Base-by-base conservation (phyloP, 148 eudicot genomes). In the Amaranthus cruentus region DNA sequence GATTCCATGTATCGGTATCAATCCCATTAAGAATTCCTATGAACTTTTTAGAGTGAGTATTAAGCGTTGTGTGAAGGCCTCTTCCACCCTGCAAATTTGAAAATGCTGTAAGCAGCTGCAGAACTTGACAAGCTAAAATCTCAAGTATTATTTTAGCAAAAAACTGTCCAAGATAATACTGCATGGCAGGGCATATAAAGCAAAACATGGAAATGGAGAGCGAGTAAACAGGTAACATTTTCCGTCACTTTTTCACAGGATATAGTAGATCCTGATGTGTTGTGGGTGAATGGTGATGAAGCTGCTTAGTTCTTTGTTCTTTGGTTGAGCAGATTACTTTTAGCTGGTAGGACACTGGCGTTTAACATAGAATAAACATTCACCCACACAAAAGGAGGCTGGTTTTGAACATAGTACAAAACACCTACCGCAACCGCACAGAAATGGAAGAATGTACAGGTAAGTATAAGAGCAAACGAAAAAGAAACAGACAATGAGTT, bases 1-100 rank as follows among this genome's bases (percentile, higher is more conserved):
- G 98, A 84, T 95, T 90, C 98, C 98, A 95, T 56, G 83, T 75
- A 82, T 91, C 94, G 51, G 93, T 90, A 84, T 95, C 98, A 75
- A 95, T 95, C 72, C 98, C 98, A 83, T 95, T 95, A 66, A 91
- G 88, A 73, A 95, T 86, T 75, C 98, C 98, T 59, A 83, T 74
- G 79, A 95, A 95, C 85, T 95, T 95, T 87, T 86, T 88, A 5
- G 96, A 69, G 79, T 91, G 89, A 55, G 89, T 76, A 75, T 87
- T 84, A 63, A 95, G 88, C 60, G 97, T 95, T 42, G 83, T 56
- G 78, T 91, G 93, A 75, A 95, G 96, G 67, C 99, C 99, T 85
- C 67, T 76, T 79, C 99, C 99, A 60, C 87, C 92, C 99, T 95
- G 81, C 71, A 71, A 77, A 52, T 69, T 75, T 15, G 59, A 69